Evolutionary conservation across 176 grass and related monocot genomes (phyloP), one percentile per base, ranked within the genome.

Genomic region (Oryza glaberrima): DNA sequence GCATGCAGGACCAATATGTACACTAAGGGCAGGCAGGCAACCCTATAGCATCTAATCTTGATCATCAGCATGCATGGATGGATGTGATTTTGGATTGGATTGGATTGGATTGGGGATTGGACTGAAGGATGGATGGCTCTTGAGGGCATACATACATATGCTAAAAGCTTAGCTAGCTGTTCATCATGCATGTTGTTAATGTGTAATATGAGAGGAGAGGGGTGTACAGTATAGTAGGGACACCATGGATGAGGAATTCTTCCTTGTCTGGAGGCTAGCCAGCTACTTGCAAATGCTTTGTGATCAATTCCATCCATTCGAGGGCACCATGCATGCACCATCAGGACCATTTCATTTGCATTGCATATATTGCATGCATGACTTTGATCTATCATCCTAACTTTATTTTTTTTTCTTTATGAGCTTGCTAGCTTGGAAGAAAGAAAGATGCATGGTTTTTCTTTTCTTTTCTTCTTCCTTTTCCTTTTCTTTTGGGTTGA

Each of bases 321-420:
- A 67, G 78, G 67, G 86, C 73, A 77, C 47, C 68, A 75, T 69
- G 82, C 75, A 75, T 69, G 82, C 73, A 68, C 73, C 43, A 40
- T 51, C 30, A 86, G 84, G 88, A 90, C 80, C 89, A 87, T 85
- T 69, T 69, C 80, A 79, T 73, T 73, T 86, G 77, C 73, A 77
- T 56, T 76, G 45, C 68, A 79, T 13, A 0, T 48, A 56, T 68
- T 41, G 40, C 40, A 41, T 70, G 41, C 15, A 67, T 58, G 73
- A 60, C 68, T 78, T 82, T 90, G 77, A 90, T 73, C 19, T 9
- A 8, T 41, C 9, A 10, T 44, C 43, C 43, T 23, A 63, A 23
- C 58, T 63, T 61, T 22, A 60, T 2, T 54, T 19, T 61, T 81
- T 61, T 17, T 72, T 34, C 83, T 86, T 86, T 78, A 90, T 82